phyloP scores from a whole-genome alignment of 257 asterid species.

The Solanum rostratum region DNA sequence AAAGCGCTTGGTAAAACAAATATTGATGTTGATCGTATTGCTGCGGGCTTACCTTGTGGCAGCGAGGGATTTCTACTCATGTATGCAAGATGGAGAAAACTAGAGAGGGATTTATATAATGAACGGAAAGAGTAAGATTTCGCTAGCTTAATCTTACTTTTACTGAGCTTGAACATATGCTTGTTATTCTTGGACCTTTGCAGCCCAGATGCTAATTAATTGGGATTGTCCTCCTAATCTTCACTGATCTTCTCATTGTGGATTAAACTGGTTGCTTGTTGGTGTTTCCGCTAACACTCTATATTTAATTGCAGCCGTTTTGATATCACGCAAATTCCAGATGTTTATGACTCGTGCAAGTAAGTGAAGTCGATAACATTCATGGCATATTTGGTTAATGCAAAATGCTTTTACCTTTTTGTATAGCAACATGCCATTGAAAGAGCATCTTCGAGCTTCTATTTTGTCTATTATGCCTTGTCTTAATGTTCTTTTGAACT shows the following conservation, averaged over 20 bases:
- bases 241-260: not conserved
- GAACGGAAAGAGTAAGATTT: conserved; percentile 77
- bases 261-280: not conserved
- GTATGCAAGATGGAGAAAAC: conserved; percentile 99
- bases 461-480: conserved; percentile 1
- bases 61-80: conserved; percentile 97
- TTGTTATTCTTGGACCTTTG: not conserved
- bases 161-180: not conserved
- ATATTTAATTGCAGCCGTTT: conserved; percentile 55
- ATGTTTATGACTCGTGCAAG: conserved; percentile 98
- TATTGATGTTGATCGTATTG: conserved; percentile 88
- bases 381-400: not conserved
- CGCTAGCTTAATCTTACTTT: not conserved
- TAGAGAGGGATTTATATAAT: conserved; percentile 79
- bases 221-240: not conserved
- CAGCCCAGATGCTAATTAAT: not conserved
- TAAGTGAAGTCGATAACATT: conserved; percentile 23
- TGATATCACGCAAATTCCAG: conserved; percentile 93
- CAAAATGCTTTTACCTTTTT: not conserved
- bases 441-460: not conserved
- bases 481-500: not conserved
- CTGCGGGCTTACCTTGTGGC: conserved; percentile 98
- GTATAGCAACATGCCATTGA: not conserved
- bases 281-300: conserved; percentile 9
- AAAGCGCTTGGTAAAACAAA: conserved; percentile 97